These are phyloP conservation scores for Eucalyptus shirleyi DNA, from an alignment of 345 rosid genomes.

Conservation along the genomic window DNA sequence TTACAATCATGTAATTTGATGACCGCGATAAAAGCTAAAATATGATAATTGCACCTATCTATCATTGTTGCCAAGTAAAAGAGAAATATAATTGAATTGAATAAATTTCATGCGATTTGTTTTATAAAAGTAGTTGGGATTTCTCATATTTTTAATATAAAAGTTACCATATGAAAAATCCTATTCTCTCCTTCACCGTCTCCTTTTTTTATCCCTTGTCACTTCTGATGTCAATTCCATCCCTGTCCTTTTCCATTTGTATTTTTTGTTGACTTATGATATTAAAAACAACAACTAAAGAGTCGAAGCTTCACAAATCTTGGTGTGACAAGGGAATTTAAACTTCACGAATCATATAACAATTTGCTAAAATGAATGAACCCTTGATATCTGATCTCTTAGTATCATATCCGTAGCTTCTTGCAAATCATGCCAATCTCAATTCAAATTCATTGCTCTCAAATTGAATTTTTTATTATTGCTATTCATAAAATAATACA, in stretches of 20 bases:
- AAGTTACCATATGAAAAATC: background rate
- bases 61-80: background rate
- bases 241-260: background rate
- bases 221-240: background rate
- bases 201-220: background rate
- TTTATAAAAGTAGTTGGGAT: too few species aligned
- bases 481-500: background rate
- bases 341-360: fast-evolving
- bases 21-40: background rate
- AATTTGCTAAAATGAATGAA: background rate
- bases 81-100: background rate
- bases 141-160: too few species aligned
- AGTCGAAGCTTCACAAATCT: too few species aligned
- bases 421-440: background rate
- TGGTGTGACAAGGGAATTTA: fast-evolving
- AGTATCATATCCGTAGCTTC: background rate
- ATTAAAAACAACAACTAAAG: background rate
- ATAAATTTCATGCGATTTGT: background rate
- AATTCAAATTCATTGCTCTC: background rate
- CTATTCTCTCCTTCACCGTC: background rate
- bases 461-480: fast-evolving
- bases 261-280: background rate
- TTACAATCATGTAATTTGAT: background rate
- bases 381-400: background rate
- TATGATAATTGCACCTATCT: background rate